A percentile compares a stretch with the other conserved stretches of the same genome.
Conservation (phyloP, 768 basidiomycete species). For the Naganishia friedmannii region DNA sequence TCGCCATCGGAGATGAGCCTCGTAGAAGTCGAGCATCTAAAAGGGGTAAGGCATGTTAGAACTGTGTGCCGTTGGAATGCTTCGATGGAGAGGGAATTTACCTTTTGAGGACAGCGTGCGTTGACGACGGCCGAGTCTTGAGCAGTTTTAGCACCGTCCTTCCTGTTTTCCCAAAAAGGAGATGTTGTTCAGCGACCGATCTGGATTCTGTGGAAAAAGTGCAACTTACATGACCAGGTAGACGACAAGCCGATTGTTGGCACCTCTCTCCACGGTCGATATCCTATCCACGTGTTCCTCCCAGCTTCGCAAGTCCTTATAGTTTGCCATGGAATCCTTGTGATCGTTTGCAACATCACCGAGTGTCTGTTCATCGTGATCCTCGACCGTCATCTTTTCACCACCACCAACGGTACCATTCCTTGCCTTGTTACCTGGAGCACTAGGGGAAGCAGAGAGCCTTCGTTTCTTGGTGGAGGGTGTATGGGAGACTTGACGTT, state of each 20-base stretch:
- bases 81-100: conserved; percentile 14
- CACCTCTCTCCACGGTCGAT: conserved; percentile 45
- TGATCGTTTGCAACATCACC: conserved; percentile 36
- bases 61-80: not conserved
- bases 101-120: conserved; percentile 47
- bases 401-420: not conserved
- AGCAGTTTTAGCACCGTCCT: conserved; percentile 39
- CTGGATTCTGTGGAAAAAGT: no score
- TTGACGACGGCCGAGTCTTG: conserved; percentile 40
- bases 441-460: not conserved
- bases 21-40: conserved; percentile 50
- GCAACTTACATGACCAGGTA: conserved; percentile 47
- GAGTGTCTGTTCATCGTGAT: conserved; percentile 20
- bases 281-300: conserved; percentile 43
- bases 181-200: not conserved
- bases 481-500: conserved; percentile 20
- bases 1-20: conserved; percentile 46
- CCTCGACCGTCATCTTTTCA: conserved; percentile 33
- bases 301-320: conserved; percentile 44
- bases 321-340: conserved; percentile 40
- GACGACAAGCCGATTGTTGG: conserved; percentile 36
- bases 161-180: conserved; percentile 32
- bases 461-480: conserved; percentile 16
- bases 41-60: not conserved
- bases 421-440: conserved; percentile 24